Evolutionary conservation across 1,284 basidiomycete species (phyloP), one percentile per base, ranked within the genome.

Genomic region (Rhizoctonia solani): DNA sequence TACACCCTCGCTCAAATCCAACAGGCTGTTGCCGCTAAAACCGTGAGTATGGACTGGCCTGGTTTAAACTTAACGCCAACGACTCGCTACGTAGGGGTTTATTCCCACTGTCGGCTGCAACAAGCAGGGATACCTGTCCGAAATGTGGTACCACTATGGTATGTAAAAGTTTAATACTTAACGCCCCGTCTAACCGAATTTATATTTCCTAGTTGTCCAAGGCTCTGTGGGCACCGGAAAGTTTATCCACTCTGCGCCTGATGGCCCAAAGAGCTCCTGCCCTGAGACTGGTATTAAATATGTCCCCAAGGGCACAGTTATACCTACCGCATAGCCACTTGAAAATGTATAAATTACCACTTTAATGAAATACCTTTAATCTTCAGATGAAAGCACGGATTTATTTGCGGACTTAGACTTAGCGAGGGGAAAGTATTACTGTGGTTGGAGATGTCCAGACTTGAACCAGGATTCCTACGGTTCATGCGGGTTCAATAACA

Each of bases 1-100:
- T 79, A 79, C 72, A 74, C 72, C 8, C 69, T 75, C 2, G 72
- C 66, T 1, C 69, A 76, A 68, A 74, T 79, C 34, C 71, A 75
- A 42, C 52, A 30, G 29, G 66, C 66, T 14, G 4, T 68, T 23
- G 29, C 49, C 13, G 44, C 44, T 21, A 52, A 53, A 37, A 68
- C 67, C 11, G 53, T 54, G 14, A 1, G 53, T 6, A 11, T 11
- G 4, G 32, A 4, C 11, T 34, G 32, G 6, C n/a, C 41, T 4
- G 16, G 3, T 44, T 16, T 16, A 21, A 44, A n/a, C n/a, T 32
- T 27, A 13, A 53, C 13, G 3, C 34, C 21, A 4, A 4, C 5
- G 21, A 29, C 39, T 53, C 21, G n/a, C 23, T 5, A 8, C 21
- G 6, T 13, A 54, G 37, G 67, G 67, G 11, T 56, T 54, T 39